Base-by-base conservation (phyloP, 2,329 filamentous ascomycete species). In the Microascus cirrosus region DNA sequence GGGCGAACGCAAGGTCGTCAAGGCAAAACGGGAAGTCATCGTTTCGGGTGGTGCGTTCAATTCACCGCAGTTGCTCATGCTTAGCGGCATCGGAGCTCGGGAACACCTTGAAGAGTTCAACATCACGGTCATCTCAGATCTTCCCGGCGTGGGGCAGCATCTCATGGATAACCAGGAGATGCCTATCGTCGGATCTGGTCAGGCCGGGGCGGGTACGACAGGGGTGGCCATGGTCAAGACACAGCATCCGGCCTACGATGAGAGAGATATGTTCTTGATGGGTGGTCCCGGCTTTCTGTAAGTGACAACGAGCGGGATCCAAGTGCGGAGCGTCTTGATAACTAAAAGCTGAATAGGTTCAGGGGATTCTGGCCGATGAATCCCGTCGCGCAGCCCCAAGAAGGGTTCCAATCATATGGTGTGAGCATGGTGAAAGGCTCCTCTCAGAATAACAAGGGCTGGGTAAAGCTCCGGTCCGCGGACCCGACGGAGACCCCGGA, bases 401-500 rank as follows among this genome's bases (percentile, higher is more conserved):
- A 60, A 15, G 42, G 42, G 82, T 82, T 2, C n/a, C 24, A n/a
- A 5, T 35, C 53, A 6, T 60, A 60, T 56, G 59, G 59, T 34
- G 59, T 60, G 25, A 60, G 59, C 59, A 58, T 63, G 51, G 57
- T 62, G 28, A 62, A 60, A 55, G 56, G 51, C 3, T 52, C 57
- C 22, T 58, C 60, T 53, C 36, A 55, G 20, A 88, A 88, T 50
- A 74, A 77, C 55, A 75, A 76, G 10, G 86, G 86, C n/a, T 82
- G 76, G 0, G 84, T 89, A 15, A 79, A 71, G 2, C 74, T 89
- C 1, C 74, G 72, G 20, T 86, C 82, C 0, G 72, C 78, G 0
- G 77, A 87, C 64, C 84, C 85, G 0, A 77, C 77, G 1, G 85
- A 87, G 56, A 77, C 78, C n/a, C 85, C 86, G 0, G 69, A 78